Base-by-base conservation (phyloP, 495 filamentous ascomycete genomes). In the Penicillium tannophilum region DNA sequence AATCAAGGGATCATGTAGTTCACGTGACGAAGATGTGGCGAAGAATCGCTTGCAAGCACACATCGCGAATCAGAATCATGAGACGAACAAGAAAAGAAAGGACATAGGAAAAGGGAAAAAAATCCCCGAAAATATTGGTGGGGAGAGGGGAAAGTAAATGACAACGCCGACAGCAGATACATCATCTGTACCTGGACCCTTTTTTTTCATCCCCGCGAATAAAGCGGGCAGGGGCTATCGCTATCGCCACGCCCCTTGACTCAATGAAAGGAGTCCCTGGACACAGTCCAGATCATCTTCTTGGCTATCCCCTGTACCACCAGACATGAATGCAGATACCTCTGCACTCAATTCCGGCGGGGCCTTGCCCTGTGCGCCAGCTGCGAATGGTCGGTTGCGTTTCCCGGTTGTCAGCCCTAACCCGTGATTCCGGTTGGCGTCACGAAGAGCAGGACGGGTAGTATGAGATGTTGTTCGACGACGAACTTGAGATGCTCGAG, bases 211-310 rank as follows among this genome's bases (percentile, higher is more conserved):
- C 17, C 16, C 28, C 28, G 28, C 28, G 28, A 28, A 4, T 28
- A 3, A 28, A 28, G 46, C 33, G 36, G 23, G 39, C 20, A 24
- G 12, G 16, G 28, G n/a, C 31, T 8, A 41, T 41, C 17, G 24
- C 36, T 63, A 87, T 63, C 75, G 70, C 85, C 85, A 87, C 59
- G 81, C 82, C 43, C 84, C 85, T 67, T 87, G 81, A 58, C 85
- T 92, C 54, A 96, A 75, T 26, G 86, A 89, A 48, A 96, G 68
- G 53, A 96, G 72, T 31, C 88, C 88, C 55, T 91, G 90, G 28
- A 93, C 83, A 58, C 89, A 91, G 68, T 92, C 90, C 64, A 91
- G 74, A 64, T 93, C 89, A 59, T 84, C 84, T 65, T 84, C 83
- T 58, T 80, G 82, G 62, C 81, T 88, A 6, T 85, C 85, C 36